Conservation (phyloP, 2,329 filamentous ascomycete genomes). For the Verticillium longisporum region DNA sequence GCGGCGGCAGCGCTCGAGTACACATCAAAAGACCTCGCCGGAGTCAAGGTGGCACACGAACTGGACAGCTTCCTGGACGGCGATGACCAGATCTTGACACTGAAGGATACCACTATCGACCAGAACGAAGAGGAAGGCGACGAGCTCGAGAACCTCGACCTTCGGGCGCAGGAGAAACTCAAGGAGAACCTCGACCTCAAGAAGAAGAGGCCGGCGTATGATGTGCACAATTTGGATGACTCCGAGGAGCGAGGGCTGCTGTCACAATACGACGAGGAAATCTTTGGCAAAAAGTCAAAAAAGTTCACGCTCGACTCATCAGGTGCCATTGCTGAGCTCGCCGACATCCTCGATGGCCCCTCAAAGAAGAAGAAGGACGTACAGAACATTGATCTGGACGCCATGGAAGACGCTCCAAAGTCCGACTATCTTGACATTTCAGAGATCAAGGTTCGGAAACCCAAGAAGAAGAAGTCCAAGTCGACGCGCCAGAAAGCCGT, state of each 20-base stretch:
- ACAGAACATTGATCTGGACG: slow-evolving; percentile 73
- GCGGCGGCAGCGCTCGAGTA: slow-evolving; percentile 62
- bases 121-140: slow-evolving; percentile 82
- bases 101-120: slow-evolving; percentile 88
- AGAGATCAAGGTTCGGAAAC: slow-evolving; percentile 88
- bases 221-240: slow-evolving; percentile 69
- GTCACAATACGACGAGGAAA: slow-evolving; percentile 93
- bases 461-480: slow-evolving; percentile 88
- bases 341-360: slow-evolving; percentile 46
- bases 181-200: slow-evolving; percentile 76
- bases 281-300: slow-evolving; percentile 82
- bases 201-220: slow-evolving; percentile 84
- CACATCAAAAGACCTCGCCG: slow-evolving; percentile 77
- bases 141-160: slow-evolving; percentile 72
- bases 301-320: slow-evolving; percentile 78
- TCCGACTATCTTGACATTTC: slow-evolving; percentile 87
- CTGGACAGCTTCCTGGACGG: slow-evolving; percentile 72
- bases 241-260: slow-evolving; percentile 63
- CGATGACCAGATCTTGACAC: slow-evolving; percentile 81
- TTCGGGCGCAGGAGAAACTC: slow-evolving; percentile 66
- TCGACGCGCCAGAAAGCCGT: slow-evolving; percentile 61
- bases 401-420: slow-evolving; percentile 61
- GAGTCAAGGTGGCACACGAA: slow-evolving; percentile 88
- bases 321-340: slow-evolving; percentile 60
- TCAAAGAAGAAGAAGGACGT: slow-evolving; percentile 52